Evolutionary conservation across 2,329 filamentous ascomycete genomes (phyloP).

Genomic region (Botrytis aclada): DNA sequence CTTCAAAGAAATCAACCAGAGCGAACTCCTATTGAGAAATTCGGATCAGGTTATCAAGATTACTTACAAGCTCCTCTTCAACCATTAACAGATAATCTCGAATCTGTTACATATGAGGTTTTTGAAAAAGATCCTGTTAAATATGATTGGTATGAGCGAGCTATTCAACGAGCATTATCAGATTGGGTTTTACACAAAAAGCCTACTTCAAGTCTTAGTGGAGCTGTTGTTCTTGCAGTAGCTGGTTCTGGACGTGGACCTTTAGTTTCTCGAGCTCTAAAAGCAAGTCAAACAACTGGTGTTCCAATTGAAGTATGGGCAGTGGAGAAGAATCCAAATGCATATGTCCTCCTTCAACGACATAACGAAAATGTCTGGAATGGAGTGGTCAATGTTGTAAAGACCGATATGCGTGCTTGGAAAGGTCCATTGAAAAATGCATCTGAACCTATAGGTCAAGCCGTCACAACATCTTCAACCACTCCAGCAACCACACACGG

Average conservation of each 20-base stretch:
- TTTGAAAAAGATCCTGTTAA: conserved; percentile 99
- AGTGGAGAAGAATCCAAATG: conserved; percentile 97
- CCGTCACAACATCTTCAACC: conserved; percentile 36
- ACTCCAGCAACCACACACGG: conserved; percentile 49
- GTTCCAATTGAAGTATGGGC: conserved; percentile 85
- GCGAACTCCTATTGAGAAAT: conserved; percentile 59
- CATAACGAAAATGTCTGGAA: conserved; percentile 84
- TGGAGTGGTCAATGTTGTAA: conserved; percentile 78
- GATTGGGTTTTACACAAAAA: conserved; percentile 75
- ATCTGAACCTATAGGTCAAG: conserved; percentile 37
- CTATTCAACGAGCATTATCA: conserved; percentile 73
- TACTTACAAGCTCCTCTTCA: conserved; percentile 94
- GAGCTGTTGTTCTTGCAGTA: conserved; percentile 80
- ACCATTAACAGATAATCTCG: conserved; percentile 91
- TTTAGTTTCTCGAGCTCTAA: conserved; percentile 80
- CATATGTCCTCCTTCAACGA: conserved; percentile 85
- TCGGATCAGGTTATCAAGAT: conserved; percentile 80
- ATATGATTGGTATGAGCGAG: conserved; percentile 91
- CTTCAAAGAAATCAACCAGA: conserved; percentile 78
- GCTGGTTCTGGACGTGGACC: conserved; percentile 92
- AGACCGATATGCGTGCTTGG: conserved; percentile 97
- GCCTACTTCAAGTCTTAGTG: conserved; percentile 68
- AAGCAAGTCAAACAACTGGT: conserved; percentile 71
- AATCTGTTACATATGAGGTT: conserved; percentile 96
- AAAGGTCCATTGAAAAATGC: conserved; percentile 64